Evolutionary conservation across 352 stramenopile species (phyloP).

Genomic region (Phytopythium delawarense): DNA sequence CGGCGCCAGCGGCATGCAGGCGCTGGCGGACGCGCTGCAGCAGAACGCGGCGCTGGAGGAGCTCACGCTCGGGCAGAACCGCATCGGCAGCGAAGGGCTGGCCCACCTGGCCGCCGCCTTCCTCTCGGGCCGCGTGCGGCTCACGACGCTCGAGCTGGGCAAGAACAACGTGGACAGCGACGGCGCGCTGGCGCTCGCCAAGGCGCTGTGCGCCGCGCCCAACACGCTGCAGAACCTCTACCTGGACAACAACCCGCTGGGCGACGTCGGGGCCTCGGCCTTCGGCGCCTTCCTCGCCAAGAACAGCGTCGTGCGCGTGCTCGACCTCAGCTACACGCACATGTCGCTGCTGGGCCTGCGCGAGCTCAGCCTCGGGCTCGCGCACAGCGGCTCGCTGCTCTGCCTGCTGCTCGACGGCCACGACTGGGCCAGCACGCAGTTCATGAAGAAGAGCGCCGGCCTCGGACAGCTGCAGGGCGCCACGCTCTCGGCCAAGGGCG

Average conservation of each 20-base stretch:
- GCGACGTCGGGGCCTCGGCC: conserved; percentile 58
- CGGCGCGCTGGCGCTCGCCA: conserved; percentile 61
- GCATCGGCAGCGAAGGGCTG: conserved; percentile 55
- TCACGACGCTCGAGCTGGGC: conserved; percentile 74
- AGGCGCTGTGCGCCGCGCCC: conserved; percentile 42
- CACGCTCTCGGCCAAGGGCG: conserved; percentile 56
- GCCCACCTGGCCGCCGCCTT: conserved; percentile 58
- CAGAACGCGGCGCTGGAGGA: conserved; percentile 61
- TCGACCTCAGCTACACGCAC: conserved; percentile 80
- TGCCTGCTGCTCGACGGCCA: conserved; percentile 76
- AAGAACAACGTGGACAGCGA: conserved; percentile 76
- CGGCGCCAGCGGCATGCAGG: conserved; percentile 53
- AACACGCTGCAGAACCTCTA: conserved; percentile 78
- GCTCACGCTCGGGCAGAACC: conserved; percentile 76
- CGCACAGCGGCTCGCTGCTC: conserved; percentile 56
- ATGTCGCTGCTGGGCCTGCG: conserved; percentile 74
- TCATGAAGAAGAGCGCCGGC: conserved; percentile 72
- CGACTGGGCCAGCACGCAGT: conserved; percentile 81
- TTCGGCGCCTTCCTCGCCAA: conserved; percentile 68
- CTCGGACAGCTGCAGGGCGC: conserved; percentile 42
- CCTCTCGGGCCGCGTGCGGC: conserved; percentile 34
- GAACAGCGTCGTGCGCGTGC: conserved; percentile 62
- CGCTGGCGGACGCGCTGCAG: conserved; percentile 48
- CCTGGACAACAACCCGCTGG: conserved; percentile 83
- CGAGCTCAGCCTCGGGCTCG: conserved; percentile 62